Conservation (phyloP, 2,329 filamentous ascomycete genomes). For the Sordariomycetes sp. region DNA sequence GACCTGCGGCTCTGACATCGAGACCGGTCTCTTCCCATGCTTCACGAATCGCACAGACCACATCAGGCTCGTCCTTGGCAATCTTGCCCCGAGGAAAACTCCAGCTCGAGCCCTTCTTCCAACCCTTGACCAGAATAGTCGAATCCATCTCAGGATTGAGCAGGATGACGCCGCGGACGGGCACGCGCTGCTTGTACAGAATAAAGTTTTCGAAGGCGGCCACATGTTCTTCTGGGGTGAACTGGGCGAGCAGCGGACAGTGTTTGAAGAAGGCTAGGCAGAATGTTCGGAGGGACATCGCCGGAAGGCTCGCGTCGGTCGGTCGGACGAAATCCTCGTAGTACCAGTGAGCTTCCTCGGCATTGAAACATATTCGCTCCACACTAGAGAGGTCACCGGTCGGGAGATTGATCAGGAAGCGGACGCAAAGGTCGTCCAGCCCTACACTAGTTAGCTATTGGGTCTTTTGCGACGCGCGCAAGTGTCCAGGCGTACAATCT, state of each 20-base stretch:
- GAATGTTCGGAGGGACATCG: conserved; percentile 76
- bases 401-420: conserved; percentile 96
- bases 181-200: conserved; percentile 88
- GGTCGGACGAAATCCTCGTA: conserved; percentile 99
- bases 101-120: conserved; percentile 96
- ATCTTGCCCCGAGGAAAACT: conserved; percentile 96
- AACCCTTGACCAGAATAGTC: conserved; percentile 88
- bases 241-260: conserved; percentile 78
- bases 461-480: conserved; percentile 3
- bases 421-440: conserved; percentile 95
- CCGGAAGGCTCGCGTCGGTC: conserved; percentile 74
- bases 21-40: conserved; percentile 95
- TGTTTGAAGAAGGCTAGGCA: conserved; percentile 88
- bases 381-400: conserved; percentile 83
- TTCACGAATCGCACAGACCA: conserved; percentile 89
- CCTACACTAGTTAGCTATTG: conserved; percentile 35
- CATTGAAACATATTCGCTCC: conserved; percentile 93
- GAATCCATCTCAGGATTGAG: conserved; percentile 92
- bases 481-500: conserved; percentile 56
- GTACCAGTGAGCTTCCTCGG: conserved; percentile 99
- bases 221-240: conserved; percentile 67
- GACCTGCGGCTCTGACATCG: conserved; percentile 65
- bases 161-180: conserved; percentile 88
- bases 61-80: conserved; percentile 90
- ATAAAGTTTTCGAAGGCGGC: conserved; percentile 87